Percentiles rank a stretch among this genome's conserved stretches.
phyloP scores from a whole-genome alignment of 148 eudicot species.

The Vaccinium vitisidaea region DNA sequence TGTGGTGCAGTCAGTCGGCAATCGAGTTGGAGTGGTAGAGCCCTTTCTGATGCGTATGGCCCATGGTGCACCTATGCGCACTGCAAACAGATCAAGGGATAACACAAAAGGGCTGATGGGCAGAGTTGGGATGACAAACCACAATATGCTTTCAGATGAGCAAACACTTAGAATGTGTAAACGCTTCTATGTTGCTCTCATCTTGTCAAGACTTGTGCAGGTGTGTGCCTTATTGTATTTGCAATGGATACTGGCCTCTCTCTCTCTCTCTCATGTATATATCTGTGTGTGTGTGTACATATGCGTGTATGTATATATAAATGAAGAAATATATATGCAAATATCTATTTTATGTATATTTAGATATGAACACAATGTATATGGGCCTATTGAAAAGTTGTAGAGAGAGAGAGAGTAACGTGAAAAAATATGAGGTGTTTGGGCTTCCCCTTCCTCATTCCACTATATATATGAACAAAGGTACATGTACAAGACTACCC shows the following conservation, averaged over 20 bases:
- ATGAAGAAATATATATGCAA: too few relatives aligned
- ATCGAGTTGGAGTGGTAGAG: conserved; percentile 92
- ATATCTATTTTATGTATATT: too few relatives aligned
- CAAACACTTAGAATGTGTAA: conserved; percentile 83
- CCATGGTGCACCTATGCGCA: conserved; percentile 76
- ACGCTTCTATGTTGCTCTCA: conserved; percentile 93
- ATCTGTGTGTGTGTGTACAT: too few relatives aligned
- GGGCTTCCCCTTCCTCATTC: too few relatives aligned
- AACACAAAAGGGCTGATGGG: conserved; percentile 47
- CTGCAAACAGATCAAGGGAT: conserved; percentile 50
- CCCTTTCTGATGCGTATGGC: conserved; percentile 99
- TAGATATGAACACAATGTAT: not conserved
- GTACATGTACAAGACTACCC: too few relatives aligned
- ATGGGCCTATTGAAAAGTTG: too few relatives aligned
- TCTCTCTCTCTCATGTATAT: too few relatives aligned
- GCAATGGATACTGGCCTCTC: not conserved
- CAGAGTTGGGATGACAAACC: conserved; percentile 39
- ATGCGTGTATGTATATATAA: too few relatives aligned
- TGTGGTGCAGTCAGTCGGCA: conserved; percentile 83
- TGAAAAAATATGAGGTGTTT: too few relatives aligned
- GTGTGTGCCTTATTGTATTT: conserved; percentile 35
- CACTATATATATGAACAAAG: too few relatives aligned
- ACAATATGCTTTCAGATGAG: conserved; percentile 65
- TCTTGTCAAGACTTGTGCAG: conserved; percentile 91
- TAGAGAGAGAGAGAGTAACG: too few relatives aligned